Conservation (phyloP, 192 early-diverging fungal species). For the Coemansia sp. region DNA sequence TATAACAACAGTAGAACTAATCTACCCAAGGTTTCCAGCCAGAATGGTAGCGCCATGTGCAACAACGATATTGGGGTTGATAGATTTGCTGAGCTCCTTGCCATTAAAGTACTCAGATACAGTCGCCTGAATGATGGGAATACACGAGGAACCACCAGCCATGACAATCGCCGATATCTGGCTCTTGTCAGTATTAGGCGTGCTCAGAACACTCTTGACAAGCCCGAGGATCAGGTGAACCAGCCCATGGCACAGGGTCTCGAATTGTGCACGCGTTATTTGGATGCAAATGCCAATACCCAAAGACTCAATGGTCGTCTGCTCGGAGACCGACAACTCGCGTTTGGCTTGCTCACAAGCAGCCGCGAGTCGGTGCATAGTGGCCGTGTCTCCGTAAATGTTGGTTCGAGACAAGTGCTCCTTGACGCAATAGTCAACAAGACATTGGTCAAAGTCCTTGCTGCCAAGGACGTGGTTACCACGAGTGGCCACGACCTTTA, state of each 20-base stretch:
- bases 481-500: slow-evolving; percentile 97
- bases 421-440: slow-evolving; percentile 89
- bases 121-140: slow-evolving; percentile 97
- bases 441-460: slow-evolving; percentile 98
- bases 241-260: slow-evolving; percentile 93
- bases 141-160: slow-evolving; percentile 97
- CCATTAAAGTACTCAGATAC: slow-evolving; percentile 97
- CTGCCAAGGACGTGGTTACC: slow-evolving; percentile 98
- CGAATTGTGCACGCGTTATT: slow-evolving; percentile 96
- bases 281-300: slow-evolving; percentile 93
- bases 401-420: slow-evolving; percentile 93
- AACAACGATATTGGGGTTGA: slow-evolving; percentile 98
- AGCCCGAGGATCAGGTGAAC: slow-evolving; percentile 93
- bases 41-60: slow-evolving; percentile 94
- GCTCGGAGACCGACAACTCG: slow-evolving; percentile 73
- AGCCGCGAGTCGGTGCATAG: slow-evolving; percentile 81
- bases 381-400: slow-evolving; percentile 82
- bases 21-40: not conserved
- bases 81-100: slow-evolving; percentile 97
- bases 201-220: slow-evolving; percentile 92
- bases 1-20: too few relatives aligned
- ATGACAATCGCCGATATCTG: slow-evolving; percentile 90
- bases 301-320: too few relatives aligned
- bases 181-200: slow-evolving; percentile 93
- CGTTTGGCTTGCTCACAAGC: slow-evolving; percentile 97